Evolutionary conservation across 768 basidiomycete genomes (phyloP).

Genomic region (Tulasnella sp.): DNA sequence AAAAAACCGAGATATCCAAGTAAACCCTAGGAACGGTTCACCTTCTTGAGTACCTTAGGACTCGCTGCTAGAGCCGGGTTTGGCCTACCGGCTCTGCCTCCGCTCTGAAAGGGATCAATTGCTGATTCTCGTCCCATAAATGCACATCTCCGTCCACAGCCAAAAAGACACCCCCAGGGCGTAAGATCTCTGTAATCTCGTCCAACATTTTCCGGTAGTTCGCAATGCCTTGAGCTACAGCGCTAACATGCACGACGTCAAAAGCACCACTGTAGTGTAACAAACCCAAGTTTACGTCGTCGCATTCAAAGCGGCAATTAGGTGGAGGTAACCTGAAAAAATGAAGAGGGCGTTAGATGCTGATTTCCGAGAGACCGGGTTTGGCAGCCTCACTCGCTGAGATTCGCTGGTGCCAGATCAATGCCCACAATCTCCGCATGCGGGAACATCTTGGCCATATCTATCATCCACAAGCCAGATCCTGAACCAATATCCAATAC

Average conservation of each 20-base stretch:
- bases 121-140: slow-evolving; percentile 1
- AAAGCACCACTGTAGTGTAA: background rate
- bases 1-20: background rate
- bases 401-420: slow-evolving; percentile 1
- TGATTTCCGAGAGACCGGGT: background rate
- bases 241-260: background rate
- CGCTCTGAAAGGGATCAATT: background rate
- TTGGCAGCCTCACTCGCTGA: background rate
- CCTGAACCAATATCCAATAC: background rate
- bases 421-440: background rate
- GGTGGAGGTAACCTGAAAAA: background rate
- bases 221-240: background rate
- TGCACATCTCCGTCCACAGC: background rate
- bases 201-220: background rate
- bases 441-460: slow-evolving; percentile 12
- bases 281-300: slow-evolving; percentile 4
- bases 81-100: background rate
- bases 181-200: background rate
- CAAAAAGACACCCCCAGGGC: background rate
- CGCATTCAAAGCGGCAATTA: slow-evolving; percentile 7
- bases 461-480: background rate
- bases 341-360: background rate
- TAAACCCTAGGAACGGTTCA: background rate
- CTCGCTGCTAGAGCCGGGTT: background rate
- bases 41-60: background rate